Conservation (phyloP, 78 protist genomes). For the Speleostelium caveatum region DNA sequence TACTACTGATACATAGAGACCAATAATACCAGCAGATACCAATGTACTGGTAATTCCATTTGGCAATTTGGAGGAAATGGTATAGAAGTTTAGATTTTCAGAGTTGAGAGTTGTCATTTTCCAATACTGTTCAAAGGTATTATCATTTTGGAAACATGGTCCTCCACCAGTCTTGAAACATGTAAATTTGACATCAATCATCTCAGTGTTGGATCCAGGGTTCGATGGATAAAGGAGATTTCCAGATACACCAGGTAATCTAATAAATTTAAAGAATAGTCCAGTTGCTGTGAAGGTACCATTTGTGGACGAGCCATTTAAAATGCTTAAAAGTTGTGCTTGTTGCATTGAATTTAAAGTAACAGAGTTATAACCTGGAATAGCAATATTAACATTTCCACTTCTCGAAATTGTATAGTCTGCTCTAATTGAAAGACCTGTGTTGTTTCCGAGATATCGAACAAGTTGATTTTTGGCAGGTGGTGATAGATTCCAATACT, state of each 20-base stretch:
- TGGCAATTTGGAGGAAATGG: constrained; percentile 54
- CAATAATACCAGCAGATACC: constrained; percentile 82
- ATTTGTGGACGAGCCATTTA: background rate
- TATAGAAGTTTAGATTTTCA: constrained; percentile 10
- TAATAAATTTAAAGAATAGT: constrained; percentile 28
- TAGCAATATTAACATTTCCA: constrained; percentile 32
- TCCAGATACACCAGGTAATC: constrained; percentile 66
- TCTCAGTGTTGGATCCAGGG: background rate
- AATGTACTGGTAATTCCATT: constrained; percentile 69
- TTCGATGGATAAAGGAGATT: constrained; percentile 33
- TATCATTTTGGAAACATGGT: background rate
- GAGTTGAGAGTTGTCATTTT: background rate
- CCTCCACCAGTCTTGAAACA: background rate
- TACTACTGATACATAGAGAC: constrained; percentile 85
- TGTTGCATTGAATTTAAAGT: constrained; percentile 5
- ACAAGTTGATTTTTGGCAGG: constrained; percentile 34
- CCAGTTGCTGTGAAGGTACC: background rate
- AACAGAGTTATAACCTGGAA: constrained; percentile 23
- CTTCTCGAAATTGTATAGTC: constrained; percentile 21
- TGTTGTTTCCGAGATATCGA: background rate
- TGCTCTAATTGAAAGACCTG: constrained; percentile 3
- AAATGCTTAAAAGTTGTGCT: background rate
- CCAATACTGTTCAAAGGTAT: constrained; percentile 36
- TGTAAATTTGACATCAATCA: constrained; percentile 15
- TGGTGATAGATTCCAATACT: constrained; percentile 51